These are phyloP conservation scores for Pestalotiopsis sp. DNA, from an alignment of 2,329 filamentous ascomycete species.

Conservation along the genomic window DNA sequence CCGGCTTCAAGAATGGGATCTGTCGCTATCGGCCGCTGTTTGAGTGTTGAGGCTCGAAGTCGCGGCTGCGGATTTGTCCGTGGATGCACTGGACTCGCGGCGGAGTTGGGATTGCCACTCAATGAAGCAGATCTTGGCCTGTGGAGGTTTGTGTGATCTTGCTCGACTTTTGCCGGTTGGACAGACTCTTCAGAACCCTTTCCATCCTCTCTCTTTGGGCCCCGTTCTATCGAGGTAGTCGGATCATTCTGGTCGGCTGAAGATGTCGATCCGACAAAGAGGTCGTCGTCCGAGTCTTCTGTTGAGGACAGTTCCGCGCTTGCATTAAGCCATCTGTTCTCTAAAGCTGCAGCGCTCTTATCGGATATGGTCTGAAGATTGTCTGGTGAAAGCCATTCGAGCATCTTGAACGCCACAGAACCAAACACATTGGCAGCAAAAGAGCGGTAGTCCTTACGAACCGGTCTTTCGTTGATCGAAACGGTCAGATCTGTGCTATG, in stretches of 20 bases:
- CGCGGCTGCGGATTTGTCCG: constrained; percentile 30
- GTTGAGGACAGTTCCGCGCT: not conserved
- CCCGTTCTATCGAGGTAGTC: not conserved
- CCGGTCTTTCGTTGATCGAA: constrained; percentile 46
- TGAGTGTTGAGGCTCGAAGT: constrained; percentile 29
- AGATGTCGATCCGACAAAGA: constrained; percentile 11
- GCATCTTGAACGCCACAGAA: constrained; percentile 68
- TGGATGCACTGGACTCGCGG: constrained; percentile 21
- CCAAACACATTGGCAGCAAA: constrained; percentile 67
- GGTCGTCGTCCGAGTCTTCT: constrained; percentile 5
- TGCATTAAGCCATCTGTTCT: not conserved
- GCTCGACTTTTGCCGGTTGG: not conserved
- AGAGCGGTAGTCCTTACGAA: constrained; percentile 59
- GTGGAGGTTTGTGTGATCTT: constrained; percentile 15
- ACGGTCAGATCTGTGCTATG: constrained; percentile 29
- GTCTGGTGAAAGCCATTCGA: constrained; percentile 69
- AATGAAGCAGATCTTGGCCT: constrained; percentile 18
- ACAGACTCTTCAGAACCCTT: not conserved
- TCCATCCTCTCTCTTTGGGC: not conserved
- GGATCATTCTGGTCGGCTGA: constrained; percentile 9
- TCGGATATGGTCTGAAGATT: constrained; percentile 53
- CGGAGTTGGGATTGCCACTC: constrained; percentile 13
- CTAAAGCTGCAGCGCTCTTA: constrained; percentile 28
- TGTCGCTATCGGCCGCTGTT: constrained; percentile 23
- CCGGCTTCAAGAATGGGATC: not conserved